Percentiles rank a stretch among this genome's conserved stretches.
phyloP scores from a whole-genome alignment of 345 rosid species.

The Brassica rapa region DNA sequence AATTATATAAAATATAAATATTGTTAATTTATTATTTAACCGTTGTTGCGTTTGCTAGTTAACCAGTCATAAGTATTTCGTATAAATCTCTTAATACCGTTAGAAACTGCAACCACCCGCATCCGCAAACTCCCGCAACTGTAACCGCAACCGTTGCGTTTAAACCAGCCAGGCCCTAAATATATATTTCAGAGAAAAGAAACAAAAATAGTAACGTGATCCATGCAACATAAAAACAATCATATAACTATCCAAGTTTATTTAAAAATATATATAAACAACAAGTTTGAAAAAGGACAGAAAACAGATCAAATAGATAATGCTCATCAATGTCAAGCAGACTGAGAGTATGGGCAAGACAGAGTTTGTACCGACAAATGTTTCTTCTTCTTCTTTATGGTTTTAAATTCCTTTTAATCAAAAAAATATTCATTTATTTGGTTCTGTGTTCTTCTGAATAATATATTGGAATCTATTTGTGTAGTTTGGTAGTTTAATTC shows the following conservation, averaged over 20 bases:
- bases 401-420: neutral
- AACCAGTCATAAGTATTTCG: too few species aligned
- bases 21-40: too few species aligned
- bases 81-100: too few species aligned
- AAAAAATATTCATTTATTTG: neutral
- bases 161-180: too few species aligned
- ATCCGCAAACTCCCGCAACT: too few species aligned
- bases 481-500: constrained; percentile 5
- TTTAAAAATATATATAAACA: neutral
- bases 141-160: too few species aligned
- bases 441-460: constrained; percentile 19
- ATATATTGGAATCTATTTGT: constrained; percentile 8
- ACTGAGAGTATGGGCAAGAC: constrained; percentile 40
- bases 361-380: constrained; percentile 1
- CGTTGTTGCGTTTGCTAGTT: too few species aligned
- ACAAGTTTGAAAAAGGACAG: constrained; percentile 14
- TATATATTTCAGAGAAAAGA: constrained; percentile 6
- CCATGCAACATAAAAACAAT: constrained; percentile 38
- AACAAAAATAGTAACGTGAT: constrained; percentile 25
- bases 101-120: too few species aligned
- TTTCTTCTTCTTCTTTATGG: neutral
- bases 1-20: too few species aligned
- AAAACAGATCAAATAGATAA: constrained; percentile 36
- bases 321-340: constrained; percentile 39
- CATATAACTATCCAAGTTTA: constrained; percentile 6